Evolutionary conservation across 2,329 filamentous ascomycete species (phyloP).

Genomic region (Epichloe sylvatica): DNA sequence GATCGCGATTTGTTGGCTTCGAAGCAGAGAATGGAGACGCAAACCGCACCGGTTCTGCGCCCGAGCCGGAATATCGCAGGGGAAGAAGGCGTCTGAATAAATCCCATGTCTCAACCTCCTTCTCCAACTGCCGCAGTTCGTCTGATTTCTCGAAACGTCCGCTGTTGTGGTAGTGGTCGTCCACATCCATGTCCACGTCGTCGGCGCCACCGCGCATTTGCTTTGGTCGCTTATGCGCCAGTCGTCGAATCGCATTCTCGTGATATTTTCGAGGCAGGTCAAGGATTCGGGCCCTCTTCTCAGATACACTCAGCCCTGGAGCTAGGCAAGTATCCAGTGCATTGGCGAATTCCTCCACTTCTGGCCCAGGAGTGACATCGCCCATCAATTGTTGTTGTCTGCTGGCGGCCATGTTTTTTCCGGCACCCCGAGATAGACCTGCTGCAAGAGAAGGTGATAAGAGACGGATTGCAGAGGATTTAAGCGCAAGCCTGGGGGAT

Average conservation of each 20-base stretch:
- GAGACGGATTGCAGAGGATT: neutral
- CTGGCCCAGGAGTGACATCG: slow-evolving; percentile 52
- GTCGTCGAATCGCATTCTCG: slow-evolving; percentile 30
- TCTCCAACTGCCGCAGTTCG: slow-evolving; percentile 45
- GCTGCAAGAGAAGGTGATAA: neutral
- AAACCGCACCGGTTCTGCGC: slow-evolving; percentile 17
- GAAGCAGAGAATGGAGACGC: slow-evolving; percentile 15
- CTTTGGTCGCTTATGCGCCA: slow-evolving; percentile 19
- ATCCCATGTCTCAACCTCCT: slow-evolving; percentile 85
- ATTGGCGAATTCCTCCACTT: slow-evolving; percentile 79
- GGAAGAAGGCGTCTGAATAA: slow-evolving; percentile 63
- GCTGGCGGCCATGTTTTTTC: slow-evolving; percentile 1
- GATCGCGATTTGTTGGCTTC: slow-evolving; percentile 14
- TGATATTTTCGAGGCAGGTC: slow-evolving; percentile 46
- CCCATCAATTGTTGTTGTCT: slow-evolving; percentile 6
- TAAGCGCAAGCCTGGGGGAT: neutral
- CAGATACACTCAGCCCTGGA: slow-evolving; percentile 31
- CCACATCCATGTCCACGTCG: slow-evolving; percentile 42
- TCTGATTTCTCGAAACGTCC: slow-evolving; percentile 6
- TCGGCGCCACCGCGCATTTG: slow-evolving; percentile 22
- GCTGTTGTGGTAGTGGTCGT: slow-evolving; percentile 22
- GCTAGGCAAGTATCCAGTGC: slow-evolving; percentile 62
- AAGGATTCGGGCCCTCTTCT: slow-evolving; percentile 52
- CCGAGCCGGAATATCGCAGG: slow-evolving; percentile 41
- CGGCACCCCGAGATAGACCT: neutral